Evolutionary conservation across 2,329 filamentous ascomycete genomes (phyloP).

Genomic region (Xylariaceae sp.): DNA sequence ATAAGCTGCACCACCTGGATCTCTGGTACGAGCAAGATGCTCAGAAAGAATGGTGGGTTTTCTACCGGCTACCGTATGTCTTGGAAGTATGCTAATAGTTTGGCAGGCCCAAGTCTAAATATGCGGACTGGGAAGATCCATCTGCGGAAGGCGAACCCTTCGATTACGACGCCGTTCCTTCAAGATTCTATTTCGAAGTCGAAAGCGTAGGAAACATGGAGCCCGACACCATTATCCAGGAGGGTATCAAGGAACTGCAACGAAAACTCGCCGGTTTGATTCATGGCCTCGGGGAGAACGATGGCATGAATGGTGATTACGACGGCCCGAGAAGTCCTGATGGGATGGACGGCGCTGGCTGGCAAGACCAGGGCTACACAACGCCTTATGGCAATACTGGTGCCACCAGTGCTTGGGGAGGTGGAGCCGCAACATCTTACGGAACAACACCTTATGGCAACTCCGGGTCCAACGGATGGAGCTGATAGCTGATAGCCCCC

Average conservation of each 20-base stretch:
- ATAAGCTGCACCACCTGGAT: constrained; percentile 89
- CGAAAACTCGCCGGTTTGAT: constrained; percentile 86
- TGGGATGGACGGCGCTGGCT: constrained; percentile 60
- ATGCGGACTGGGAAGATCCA: constrained; percentile 78
- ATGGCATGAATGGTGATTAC: constrained; percentile 61
- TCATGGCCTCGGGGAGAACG: constrained; percentile 57
- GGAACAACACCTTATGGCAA: constrained; percentile 53
- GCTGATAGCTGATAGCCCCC: constrained; percentile 22
- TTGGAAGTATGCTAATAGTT: constrained; percentile 30
- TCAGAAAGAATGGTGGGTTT: constrained; percentile 77
- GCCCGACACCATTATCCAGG: constrained; percentile 85
- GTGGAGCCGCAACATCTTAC: constrained; percentile 44
- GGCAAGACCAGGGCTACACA: constrained; percentile 67
- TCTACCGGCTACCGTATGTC: background rate
- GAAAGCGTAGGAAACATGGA: constrained; percentile 87
- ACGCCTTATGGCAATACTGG: constrained; percentile 67
- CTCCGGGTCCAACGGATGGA: constrained; percentile 55
- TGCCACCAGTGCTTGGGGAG: constrained; percentile 67
- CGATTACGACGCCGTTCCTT: constrained; percentile 85
- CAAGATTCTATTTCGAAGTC: constrained; percentile 89
- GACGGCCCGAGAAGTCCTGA: constrained; percentile 70
- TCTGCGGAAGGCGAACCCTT: constrained; percentile 83
- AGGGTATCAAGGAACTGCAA: constrained; percentile 86
- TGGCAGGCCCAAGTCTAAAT: constrained; percentile 76
- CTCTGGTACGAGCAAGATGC: constrained; percentile 93